Percentiles rank a stretch among this genome's conserved stretches.
Conservation (phyloP, 2,329 filamentous ascomycete species). For the Pseudogymnoascus sp. region DNA sequence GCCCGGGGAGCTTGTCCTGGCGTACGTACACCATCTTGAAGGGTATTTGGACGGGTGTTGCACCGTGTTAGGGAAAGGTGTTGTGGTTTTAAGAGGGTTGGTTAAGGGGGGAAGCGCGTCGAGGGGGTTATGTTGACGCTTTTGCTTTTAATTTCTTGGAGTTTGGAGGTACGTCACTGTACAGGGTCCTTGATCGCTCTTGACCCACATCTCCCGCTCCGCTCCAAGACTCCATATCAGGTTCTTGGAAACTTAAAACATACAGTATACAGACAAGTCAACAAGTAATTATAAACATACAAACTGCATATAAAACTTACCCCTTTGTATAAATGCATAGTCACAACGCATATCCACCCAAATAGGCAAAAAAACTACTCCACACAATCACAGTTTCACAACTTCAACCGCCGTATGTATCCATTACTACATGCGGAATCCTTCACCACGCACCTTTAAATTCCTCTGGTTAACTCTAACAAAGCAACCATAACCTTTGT, state of each 20-base stretch:
- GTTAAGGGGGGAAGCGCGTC: not conserved
- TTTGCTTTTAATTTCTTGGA: constrained; percentile 1
- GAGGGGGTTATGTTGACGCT: not conserved
- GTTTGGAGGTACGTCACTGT: not conserved
- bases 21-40: constrained; percentile 85
- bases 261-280: not conserved
- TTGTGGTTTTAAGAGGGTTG: not conserved
- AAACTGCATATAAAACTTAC: not conserved
- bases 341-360: not conserved
- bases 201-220: not conserved
- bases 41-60: not conserved
- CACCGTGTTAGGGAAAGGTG: not conserved
- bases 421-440: not conserved
- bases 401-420: not conserved
- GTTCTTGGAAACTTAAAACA: not conserved
- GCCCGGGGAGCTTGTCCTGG: constrained; percentile 76
- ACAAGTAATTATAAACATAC: not conserved
- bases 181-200: not conserved
- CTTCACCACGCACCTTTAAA: not conserved
- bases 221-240: not conserved
- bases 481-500: not conserved
- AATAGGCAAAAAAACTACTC: not conserved
- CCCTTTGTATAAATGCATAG: not conserved
- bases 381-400: not conserved
- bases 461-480: not conserved